Evolutionary conservation across 805 yeast species (phyloP).

Genomic region (Metschnikowia borealis): DNA sequence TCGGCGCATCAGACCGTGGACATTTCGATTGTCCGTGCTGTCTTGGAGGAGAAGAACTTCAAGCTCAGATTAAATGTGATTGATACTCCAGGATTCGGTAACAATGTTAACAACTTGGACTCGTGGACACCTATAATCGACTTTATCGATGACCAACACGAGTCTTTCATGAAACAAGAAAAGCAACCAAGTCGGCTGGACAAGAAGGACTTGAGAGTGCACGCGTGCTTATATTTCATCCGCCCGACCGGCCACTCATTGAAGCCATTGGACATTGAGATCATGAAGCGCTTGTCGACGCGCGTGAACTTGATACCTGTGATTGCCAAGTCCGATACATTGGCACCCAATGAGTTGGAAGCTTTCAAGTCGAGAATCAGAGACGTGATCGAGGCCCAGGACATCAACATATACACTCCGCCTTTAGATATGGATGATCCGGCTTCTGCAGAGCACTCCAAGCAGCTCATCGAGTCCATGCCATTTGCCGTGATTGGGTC

Average conservation of each 20-base stretch:
- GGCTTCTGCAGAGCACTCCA: conserved; percentile 75
- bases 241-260: conserved; percentile 89
- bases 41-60: conserved; percentile 80
- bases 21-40: conserved; percentile 74
- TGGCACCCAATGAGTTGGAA: conserved; percentile 65
- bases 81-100: conserved; percentile 95
- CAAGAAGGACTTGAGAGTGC: conserved; percentile 80
- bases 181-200: conserved; percentile 76
- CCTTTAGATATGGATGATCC: conserved; percentile 73
- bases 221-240: conserved; percentile 84
- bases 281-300: conserved; percentile 76
- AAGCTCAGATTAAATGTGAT: conserved; percentile 71
- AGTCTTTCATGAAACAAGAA: conserved; percentile 83
- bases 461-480: conserved; percentile 75
- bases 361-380: conserved; percentile 73
- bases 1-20: conserved; percentile 63
- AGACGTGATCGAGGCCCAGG: conserved; percentile 78
- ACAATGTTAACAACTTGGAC: conserved; percentile 77
- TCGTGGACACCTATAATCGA: conserved; percentile 86
- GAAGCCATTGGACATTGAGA: conserved; percentile 81
- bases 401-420: conserved; percentile 78
- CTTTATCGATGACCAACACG: conserved; percentile 89
- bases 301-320: conserved; percentile 87
- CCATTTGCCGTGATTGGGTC: conserved; percentile 84
- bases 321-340: conserved; percentile 84